A percentile compares a stretch with the other conserved stretches of the same genome.
Conservation (phyloP, 768 basidiomycete genomes). For the Kwoniella heveanensis region DNA sequence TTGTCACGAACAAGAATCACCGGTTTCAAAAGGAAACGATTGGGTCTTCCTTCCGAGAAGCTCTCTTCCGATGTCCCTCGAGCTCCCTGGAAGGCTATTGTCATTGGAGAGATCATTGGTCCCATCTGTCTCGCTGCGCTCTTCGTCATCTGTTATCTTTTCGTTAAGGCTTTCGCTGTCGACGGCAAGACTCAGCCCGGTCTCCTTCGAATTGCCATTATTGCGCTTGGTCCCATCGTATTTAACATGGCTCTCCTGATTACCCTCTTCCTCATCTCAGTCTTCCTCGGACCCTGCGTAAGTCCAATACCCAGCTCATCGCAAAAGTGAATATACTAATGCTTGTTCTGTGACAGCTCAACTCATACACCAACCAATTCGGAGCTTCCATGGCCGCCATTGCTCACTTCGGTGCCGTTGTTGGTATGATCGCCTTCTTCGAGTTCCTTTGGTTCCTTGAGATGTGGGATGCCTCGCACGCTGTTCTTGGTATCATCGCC, state of each 20-base stretch:
- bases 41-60: slow-evolving; percentile 96
- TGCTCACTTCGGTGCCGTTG: slow-evolving; percentile 75
- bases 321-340: slow-evolving; percentile 3
- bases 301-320: neutral
- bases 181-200: slow-evolving; percentile 70
- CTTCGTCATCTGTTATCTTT: slow-evolving; percentile 84
- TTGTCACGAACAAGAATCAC: slow-evolving; percentile 97
- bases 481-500: slow-evolving; percentile 87
- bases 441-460: slow-evolving; percentile 70
- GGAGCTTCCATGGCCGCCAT: slow-evolving; percentile 89
- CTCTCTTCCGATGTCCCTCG: slow-evolving; percentile 92
- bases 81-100: slow-evolving; percentile 85
- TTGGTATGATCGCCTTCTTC: slow-evolving; percentile 85
- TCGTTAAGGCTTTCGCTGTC: slow-evolving; percentile 57
- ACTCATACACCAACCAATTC: slow-evolving; percentile 74
- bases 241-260: slow-evolving; percentile 89
- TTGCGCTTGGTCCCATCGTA: slow-evolving; percentile 90
- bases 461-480: slow-evolving; percentile 88
- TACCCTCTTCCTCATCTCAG: slow-evolving; percentile 81
- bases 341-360: slow-evolving; percentile 32
- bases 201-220: slow-evolving; percentile 87
- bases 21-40: slow-evolving; percentile 98
- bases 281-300: slow-evolving; percentile 86
- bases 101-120: slow-evolving; percentile 83
- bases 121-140: slow-evolving; percentile 80